Conservation (phyloP, 1,284 basidiomycete species). For the Cryptococcus hybrid region DNA sequence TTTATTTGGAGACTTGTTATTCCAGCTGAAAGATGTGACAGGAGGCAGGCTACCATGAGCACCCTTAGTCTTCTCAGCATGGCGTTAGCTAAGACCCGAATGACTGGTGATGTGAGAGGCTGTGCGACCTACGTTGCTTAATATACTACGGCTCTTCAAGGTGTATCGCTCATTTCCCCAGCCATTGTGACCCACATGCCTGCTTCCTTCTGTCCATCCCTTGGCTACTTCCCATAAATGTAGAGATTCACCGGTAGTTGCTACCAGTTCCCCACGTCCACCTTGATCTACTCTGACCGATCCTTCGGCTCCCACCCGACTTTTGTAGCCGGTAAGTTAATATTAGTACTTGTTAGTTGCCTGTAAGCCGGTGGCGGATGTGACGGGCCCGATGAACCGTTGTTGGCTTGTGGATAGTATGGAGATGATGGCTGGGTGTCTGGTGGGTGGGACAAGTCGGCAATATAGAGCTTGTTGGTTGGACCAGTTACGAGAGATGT, state of each 20-base stretch:
- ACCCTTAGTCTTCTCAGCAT: slow-evolving; percentile 70
- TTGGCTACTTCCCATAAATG: slow-evolving; percentile 78
- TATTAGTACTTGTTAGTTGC: slow-evolving; percentile 31
- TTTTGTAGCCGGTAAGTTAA: slow-evolving; percentile 48
- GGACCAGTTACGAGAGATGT: slow-evolving; percentile 40
- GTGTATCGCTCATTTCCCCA: slow-evolving; percentile 56
- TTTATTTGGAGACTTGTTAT: slow-evolving; percentile 77
- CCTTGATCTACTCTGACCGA: slow-evolving; percentile 28
- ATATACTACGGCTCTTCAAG: slow-evolving; percentile 46
- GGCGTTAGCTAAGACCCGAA: not conserved
- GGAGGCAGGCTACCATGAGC: slow-evolving; percentile 81
- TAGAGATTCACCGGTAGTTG: slow-evolving; percentile 85
- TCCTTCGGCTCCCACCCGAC: slow-evolving; percentile 46
- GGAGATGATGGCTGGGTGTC: slow-evolving; percentile 5
- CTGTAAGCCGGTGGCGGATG: slow-evolving; percentile 19
- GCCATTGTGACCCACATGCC: slow-evolving; percentile 68
- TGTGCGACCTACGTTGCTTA: slow-evolving; percentile 72
- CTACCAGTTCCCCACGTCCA: slow-evolving; percentile 65
- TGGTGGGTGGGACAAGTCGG: slow-evolving; percentile 21
- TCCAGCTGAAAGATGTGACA: slow-evolving; percentile 94
- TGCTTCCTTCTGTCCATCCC: slow-evolving; percentile 47
- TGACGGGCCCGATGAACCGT: not conserved
- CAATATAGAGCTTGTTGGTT: slow-evolving; percentile 43
- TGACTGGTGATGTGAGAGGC: not conserved
- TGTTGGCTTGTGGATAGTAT: slow-evolving; percentile 1